Evolutionary conservation across 257 asterid species (phyloP), one percentile per base, ranked within the genome.

Genomic region (Solanum pimpinellifolium): DNA sequence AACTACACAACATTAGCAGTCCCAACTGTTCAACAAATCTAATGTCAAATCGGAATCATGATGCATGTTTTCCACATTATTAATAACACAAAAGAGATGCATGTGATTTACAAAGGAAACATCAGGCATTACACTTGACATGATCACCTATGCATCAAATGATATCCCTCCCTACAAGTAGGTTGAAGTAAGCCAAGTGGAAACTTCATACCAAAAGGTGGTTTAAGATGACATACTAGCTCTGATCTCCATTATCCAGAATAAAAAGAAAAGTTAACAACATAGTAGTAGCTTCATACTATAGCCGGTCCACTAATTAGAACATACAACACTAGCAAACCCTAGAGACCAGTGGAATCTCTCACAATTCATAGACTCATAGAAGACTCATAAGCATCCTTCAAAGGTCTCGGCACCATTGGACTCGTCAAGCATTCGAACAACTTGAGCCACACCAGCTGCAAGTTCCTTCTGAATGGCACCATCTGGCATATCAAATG

Each of bases 381-480:
- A 90, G 65, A 21, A 75, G 27, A 66, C 78, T 90, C 88, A 92
- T 89, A 90, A 29, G 89, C 91, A 87, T 21, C 88, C 94, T 89
- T 93, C 95, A 75, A 91, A 90, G 85, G 92, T 88, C 77, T 93
- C 96, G 42, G 94, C 90, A 66, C 86, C 88, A 73, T 89, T 83
- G 6, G 87, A 92, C 59, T 94, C 98, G 82, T 94, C 96, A 47
- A 97, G 93, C 99, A 97, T 90, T 66, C 89, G 95, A 86, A 97
- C 95, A 7, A 97, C 98, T 92, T 95, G 93, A 8, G 99, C 96
- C 11, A 97, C 99, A 37, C 98, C 98, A n/a, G 95, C 97, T 44
- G 98, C 96, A 72, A 96, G 92, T 89, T 93, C 99, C 91, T 93
- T 95, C 90, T 92, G 92, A 81, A 95, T 90, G 35, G 75, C 82